Conservation (phyloP, 2,329 filamentous ascomycete species). For the Shiraia bambusicola region DNA sequence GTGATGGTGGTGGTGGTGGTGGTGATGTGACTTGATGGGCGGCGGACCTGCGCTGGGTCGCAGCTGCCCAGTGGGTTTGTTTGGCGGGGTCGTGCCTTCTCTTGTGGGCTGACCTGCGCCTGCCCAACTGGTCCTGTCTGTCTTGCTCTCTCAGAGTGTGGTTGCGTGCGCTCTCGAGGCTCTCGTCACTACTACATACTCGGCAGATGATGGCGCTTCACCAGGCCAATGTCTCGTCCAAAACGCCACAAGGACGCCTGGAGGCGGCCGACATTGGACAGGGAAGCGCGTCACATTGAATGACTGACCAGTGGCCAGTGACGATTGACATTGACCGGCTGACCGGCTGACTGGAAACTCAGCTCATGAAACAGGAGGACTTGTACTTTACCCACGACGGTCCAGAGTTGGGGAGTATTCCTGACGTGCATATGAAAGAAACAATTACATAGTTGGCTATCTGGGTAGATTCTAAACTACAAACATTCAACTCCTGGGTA, state of each 20-base stretch:
- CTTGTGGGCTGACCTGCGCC: slow-evolving; percentile 7
- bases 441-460: too few species aligned
- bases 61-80: slow-evolving; percentile 21
- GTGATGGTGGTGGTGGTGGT: too few species aligned
- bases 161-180: background rate
- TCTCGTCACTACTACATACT: background rate
- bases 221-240: background rate
- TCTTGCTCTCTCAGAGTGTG: background rate
- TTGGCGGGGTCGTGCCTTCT: slow-evolving; percentile 24
- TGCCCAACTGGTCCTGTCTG: slow-evolving; percentile 3
- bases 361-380: slow-evolving; percentile 10
- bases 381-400: too few species aligned
- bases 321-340: too few species aligned
- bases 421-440: too few species aligned
- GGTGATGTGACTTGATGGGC: too few species aligned
- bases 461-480: too few species aligned
- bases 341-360: slow-evolving; percentile 2
- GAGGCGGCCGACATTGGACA: slow-evolving; percentile 2
- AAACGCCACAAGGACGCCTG: slow-evolving; percentile 17
- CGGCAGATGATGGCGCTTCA: background rate
- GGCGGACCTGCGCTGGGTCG: slow-evolving; percentile 14
- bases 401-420: too few species aligned
- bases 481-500: too few species aligned
- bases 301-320: slow-evolving; percentile 1
- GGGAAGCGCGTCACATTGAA: slow-evolving; percentile 2